Base-by-base conservation (phyloP, 441 rosid genomes). In the Breynia disticha region DNA sequence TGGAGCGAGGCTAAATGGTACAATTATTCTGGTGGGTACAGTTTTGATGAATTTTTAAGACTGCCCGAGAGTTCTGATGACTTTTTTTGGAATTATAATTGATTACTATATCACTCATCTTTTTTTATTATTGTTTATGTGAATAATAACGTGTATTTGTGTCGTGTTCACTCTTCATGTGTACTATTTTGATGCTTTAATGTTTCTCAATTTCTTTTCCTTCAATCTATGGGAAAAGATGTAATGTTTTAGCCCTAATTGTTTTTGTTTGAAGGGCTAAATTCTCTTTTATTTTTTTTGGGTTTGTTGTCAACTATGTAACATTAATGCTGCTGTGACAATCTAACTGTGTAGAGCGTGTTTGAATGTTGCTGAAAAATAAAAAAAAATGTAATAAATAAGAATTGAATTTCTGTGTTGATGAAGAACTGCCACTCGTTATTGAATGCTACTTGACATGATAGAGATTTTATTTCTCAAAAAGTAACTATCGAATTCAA, bases 1-100 rank as follows among this genome's bases (percentile, higher is more conserved):
- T 82, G 44, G 56, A 15, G 84, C 84, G 42, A 69, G 50, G 32
- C 67, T 47, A 13, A 67, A 67, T 51, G 51, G 50, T 80, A 70
- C 37, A 67, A 68, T 17, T 56, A 65, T 42, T 47, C 19, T 19
- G 52, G 61, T 16, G 66, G 57, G 42, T 66, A 55, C 54, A 43
- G 52, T n/a, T 56, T 61, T 28, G 74, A 70, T 41, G 70, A 70
- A 28, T 11, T 41, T 15, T 1, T 15, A 9, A 1, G 15, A 41
- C 7, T 41, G 44, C 44, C 44, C 13, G 15, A 41, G 10, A 1
- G 9, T 41, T 11, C 44, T 41, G 44, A 41, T 11, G 44, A 15
- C 44, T 15, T 41, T 41, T 41, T 41, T 13, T 41, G 44, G 44
- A 15, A 41, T 41, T 41, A 41, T 15, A 11, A 41, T 11, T 37